Conservation (phyloP, 306 rosid species). For the Prunus mira region DNA sequence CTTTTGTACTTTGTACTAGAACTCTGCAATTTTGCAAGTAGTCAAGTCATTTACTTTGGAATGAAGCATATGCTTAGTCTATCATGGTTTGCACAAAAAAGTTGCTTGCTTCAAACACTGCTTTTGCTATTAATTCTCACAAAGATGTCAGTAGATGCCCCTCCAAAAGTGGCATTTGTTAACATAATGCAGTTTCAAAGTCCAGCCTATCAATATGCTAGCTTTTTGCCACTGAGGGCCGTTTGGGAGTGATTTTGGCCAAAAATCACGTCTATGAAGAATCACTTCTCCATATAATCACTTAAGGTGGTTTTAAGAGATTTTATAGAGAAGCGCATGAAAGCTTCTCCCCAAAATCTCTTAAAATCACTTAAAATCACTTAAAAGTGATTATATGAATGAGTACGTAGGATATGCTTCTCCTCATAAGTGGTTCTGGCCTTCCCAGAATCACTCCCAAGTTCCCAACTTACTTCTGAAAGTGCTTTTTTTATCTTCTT, state of each 20-base stretch:
- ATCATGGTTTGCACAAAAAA: background rate
- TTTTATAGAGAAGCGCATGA: too few species aligned
- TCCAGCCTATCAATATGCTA: background rate
- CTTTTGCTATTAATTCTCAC: background rate
- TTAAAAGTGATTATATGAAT: too few species aligned
- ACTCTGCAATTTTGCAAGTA: background rate
- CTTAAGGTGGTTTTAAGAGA: too few species aligned
- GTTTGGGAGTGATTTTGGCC: too few species aligned
- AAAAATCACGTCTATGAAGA: too few species aligned
- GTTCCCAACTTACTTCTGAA: too few species aligned
- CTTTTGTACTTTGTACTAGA: background rate
- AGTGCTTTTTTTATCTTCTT: too few species aligned
- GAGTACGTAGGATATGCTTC: too few species aligned
- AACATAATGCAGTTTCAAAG: background rate
- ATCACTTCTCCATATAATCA: too few species aligned
- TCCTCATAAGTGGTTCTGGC: accelerated
- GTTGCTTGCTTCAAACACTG: background rate
- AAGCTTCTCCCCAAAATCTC: too few species aligned
- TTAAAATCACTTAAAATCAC: too few species aligned
- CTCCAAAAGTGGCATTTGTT: background rate
- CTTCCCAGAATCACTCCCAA: too few species aligned
- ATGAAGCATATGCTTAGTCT: background rate
- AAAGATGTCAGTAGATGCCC: background rate
- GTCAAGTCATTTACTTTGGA: background rate
- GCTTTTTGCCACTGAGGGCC: background rate